Conservation (phyloP, 495 filamentous ascomycete species). For the Penicillium canescens region DNA sequence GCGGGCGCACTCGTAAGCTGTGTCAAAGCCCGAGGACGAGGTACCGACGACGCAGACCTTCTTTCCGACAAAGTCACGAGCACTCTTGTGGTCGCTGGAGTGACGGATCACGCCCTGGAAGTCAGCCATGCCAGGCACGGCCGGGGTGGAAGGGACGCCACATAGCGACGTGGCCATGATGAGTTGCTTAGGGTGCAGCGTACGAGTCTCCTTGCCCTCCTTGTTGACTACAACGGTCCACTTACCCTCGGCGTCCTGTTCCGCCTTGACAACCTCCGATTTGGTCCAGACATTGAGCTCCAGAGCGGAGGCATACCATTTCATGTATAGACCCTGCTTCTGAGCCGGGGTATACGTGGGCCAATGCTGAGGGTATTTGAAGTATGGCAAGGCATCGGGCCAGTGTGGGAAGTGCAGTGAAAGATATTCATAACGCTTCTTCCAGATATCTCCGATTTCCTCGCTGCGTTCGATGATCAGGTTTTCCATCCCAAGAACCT, state of each 20-base stretch:
- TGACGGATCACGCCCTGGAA: slow-evolving; percentile 41
- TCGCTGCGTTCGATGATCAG: slow-evolving; percentile 64
- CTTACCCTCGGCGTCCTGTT: slow-evolving; percentile 42
- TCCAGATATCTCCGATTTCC: slow-evolving; percentile 68
- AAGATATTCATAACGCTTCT: slow-evolving; percentile 51
- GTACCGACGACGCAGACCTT: slow-evolving; percentile 68
- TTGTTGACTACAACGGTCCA: slow-evolving; percentile 60
- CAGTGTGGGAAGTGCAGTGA: slow-evolving; percentile 69
- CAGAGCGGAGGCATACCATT: slow-evolving; percentile 61
- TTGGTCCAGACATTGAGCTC: slow-evolving; percentile 70
- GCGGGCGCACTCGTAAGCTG: slow-evolving; percentile 59
- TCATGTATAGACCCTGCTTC: slow-evolving; percentile 68
- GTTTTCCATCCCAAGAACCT: slow-evolving; percentile 57
- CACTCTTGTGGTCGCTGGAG: slow-evolving; percentile 20
- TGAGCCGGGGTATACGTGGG: slow-evolving; percentile 65
- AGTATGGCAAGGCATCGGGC: slow-evolving; percentile 66
- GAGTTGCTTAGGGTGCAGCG: slow-evolving; percentile 36
- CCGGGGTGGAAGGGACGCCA: slow-evolving; percentile 28
- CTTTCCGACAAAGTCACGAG: slow-evolving; percentile 59
- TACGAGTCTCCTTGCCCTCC: slow-evolving; percentile 37
- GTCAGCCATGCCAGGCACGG: slow-evolving; percentile 26
- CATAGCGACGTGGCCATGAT: slow-evolving; percentile 41
- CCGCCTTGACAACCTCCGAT: slow-evolving; percentile 43
- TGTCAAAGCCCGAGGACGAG: slow-evolving; percentile 73
- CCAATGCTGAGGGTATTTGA: slow-evolving; percentile 63